Conservation (phyloP, 768 basidiomycete genomes). For the Termitomyces sp. region DNA sequence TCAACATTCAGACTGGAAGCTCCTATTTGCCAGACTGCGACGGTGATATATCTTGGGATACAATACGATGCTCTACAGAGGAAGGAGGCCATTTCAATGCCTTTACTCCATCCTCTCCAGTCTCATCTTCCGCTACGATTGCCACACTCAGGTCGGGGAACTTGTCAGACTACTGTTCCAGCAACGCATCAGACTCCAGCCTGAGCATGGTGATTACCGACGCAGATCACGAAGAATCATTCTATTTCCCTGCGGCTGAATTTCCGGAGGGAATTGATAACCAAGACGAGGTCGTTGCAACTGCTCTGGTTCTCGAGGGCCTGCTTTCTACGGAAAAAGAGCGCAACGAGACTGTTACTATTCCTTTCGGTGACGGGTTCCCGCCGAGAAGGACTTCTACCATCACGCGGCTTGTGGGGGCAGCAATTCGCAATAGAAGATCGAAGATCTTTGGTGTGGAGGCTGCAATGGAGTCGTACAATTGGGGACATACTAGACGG, state of each 20-base stretch:
- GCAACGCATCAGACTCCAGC: neutral
- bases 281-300: neutral
- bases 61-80: neutral
- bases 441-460: neutral
- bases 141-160: neutral
- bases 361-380: neutral
- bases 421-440: neutral
- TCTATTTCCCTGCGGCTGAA: neutral
- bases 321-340: neutral
- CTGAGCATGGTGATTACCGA: neutral
- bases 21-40: slow-evolving; percentile 5
- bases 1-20: neutral
- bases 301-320: neutral
- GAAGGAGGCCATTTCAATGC: neutral
- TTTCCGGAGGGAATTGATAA: neutral
- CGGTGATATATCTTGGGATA: slow-evolving; percentile 7
- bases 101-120: neutral
- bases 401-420: slow-evolving; percentile 3
- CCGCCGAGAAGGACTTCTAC: slow-evolving; percentile 3
- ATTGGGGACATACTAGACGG: neutral
- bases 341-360: neutral
- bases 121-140: neutral
- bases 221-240: neutral
- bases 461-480: neutral
- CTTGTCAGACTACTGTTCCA: neutral